Conservation (phyloP, 768 basidiomycete genomes). For the Mycena maculata region DNA sequence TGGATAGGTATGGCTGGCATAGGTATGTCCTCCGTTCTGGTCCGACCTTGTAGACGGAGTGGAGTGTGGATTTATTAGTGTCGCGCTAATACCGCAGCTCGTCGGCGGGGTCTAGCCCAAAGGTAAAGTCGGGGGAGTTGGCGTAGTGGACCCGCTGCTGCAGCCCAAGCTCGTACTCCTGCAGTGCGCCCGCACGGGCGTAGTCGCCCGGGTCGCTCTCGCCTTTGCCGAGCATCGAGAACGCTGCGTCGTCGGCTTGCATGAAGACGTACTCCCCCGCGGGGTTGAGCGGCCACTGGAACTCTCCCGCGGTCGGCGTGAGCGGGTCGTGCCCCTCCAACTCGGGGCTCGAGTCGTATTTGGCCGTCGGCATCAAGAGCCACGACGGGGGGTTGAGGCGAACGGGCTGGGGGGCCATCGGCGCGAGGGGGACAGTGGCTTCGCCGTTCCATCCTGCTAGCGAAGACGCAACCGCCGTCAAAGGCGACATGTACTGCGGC, state of each 20-base stretch:
- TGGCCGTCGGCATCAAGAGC: background rate
- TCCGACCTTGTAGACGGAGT: no score
- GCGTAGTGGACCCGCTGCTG: conserved; percentile 11
- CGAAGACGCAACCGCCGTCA: conserved; percentile 26
- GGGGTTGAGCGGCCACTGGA: conserved; percentile 19
- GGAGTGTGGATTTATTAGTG: background rate
- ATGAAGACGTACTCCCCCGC: conserved; percentile 8
- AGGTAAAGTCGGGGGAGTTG: background rate
- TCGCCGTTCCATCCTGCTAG: conserved; percentile 31
- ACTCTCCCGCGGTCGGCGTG: conserved; percentile 4
- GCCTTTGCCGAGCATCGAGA: background rate
- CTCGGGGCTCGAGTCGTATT: conserved; percentile 6
- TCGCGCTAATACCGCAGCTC: conserved; percentile 9
- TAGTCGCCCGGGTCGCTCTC: background rate
- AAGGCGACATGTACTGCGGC: conserved; percentile 27
- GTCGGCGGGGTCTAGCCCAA: background rate
- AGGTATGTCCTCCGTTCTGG: no score
- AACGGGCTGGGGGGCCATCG: conserved; percentile 24
- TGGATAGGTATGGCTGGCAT: background rate
- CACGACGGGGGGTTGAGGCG: conserved; percentile 13
- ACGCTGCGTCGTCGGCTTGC: background rate
- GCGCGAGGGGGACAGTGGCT: background rate
- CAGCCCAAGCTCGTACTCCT: conserved; percentile 18
- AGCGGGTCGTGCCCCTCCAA: background rate
- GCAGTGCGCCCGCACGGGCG: conserved; percentile 12